A percentile compares a stretch with the other conserved stretches of the same genome.
These are phyloP conservation scores for Brachypodium distachyon DNA, from an alignment of 202 grass and related monocot species.

Conservation along the genomic window DNA sequence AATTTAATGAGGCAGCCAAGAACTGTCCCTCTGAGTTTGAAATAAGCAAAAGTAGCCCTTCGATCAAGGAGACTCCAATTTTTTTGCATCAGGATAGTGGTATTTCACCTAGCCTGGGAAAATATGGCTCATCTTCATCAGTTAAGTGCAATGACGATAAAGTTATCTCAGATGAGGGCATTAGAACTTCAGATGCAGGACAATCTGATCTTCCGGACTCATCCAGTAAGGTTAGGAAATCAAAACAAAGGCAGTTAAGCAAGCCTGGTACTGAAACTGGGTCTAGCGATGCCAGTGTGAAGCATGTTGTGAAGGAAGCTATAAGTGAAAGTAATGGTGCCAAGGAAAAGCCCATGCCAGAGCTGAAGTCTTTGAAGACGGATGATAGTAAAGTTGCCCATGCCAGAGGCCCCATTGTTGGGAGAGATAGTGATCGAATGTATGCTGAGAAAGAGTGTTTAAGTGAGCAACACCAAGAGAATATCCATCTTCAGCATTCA, in stretches of 20 bases:
- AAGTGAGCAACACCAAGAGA: slow-evolving; percentile 15
- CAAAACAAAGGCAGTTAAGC: slow-evolving; percentile 25
- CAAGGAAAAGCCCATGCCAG: slow-evolving; percentile 21
- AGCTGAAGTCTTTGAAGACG: slow-evolving; percentile 17
- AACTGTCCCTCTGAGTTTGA: slow-evolving; percentile 29
- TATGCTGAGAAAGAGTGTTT: slow-evolving; percentile 29
- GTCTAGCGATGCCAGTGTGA: not conserved
- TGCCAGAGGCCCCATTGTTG: not conserved
- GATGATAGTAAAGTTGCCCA: slow-evolving; percentile 15
- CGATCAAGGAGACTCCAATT: slow-evolving; percentile 20
- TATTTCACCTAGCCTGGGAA: slow-evolving; percentile 27
- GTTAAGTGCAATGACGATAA: slow-evolving; percentile 22
- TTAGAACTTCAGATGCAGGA: slow-evolving; percentile 23
- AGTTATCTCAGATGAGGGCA: not conserved
- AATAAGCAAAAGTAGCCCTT: slow-evolving; percentile 31
- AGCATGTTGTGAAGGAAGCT: slow-evolving; percentile 22
- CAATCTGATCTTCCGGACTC: slow-evolving; percentile 16
- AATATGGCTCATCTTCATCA: slow-evolving; percentile 30
- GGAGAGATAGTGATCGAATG: not conserved
- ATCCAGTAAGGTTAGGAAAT: slow-evolving; percentile 34
- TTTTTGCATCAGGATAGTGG: not conserved
- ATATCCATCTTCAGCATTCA: slow-evolving; percentile 15
- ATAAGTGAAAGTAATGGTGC: slow-evolving; percentile 26
- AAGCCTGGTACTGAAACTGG: slow-evolving; percentile 12
- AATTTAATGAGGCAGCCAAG: slow-evolving; percentile 24